Evolutionary conservation across 345 rosid species (phyloP).

Genomic region (Cardamine occulta): DNA sequence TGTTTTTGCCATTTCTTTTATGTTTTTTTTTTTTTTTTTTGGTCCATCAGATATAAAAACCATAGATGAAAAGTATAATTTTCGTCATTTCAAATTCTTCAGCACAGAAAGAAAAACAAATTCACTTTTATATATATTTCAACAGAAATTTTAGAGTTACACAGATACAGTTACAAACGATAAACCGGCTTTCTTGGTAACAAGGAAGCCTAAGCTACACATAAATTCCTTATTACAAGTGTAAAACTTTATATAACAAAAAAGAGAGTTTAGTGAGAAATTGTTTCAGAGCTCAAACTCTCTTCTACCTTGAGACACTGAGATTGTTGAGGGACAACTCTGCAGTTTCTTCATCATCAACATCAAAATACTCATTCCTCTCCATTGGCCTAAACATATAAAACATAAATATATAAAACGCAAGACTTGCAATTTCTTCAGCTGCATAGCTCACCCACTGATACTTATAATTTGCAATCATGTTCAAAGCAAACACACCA

Average conservation of each 20-base stretch:
- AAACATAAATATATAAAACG: conserved; percentile 66
- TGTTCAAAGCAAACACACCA: no score
- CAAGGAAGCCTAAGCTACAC: background rate
- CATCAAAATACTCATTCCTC: conserved; percentile 68
- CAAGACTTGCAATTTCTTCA: conserved; percentile 68
- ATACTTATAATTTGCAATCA: no score
- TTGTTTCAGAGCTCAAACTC: conserved; percentile 66
- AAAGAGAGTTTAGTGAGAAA: conserved; percentile 52
- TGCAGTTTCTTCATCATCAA: conserved; percentile 72
- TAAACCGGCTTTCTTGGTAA: background rate
- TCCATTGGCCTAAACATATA: conserved; percentile 81
- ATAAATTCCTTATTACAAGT: background rate
- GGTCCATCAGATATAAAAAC: background rate
- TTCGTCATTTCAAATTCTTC: background rate
- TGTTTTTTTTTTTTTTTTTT: background rate
- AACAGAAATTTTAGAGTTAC: background rate
- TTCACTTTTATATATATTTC: background rate
- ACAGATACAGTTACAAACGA: background rate
- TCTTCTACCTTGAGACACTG: background rate
- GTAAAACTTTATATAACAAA: background rate
- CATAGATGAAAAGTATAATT: background rate
- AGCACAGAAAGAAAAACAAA: background rate
- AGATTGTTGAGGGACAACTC: conserved; percentile 18
- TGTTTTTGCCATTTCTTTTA: background rate
- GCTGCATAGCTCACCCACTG: conserved; percentile 40